phyloP scores from a whole-genome alignment of 78 protist species.

The Paulinella micropora region DNA sequence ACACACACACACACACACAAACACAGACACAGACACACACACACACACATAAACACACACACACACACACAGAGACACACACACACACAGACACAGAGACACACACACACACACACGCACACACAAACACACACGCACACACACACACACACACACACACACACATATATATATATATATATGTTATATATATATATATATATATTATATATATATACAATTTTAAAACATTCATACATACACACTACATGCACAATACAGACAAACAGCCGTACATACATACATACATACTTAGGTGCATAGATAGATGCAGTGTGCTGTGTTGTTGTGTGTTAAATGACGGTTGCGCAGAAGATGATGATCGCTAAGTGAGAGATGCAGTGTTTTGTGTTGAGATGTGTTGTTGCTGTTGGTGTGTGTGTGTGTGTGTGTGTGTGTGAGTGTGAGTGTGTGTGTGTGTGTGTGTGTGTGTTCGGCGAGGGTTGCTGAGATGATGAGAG shows the following conservation, averaged over 20 bases:
- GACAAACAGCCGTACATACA: background rate
- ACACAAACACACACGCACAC: background rate
- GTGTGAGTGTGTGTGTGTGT: no score
- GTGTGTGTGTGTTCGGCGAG: no score
- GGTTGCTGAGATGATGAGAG: no score
- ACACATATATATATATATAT: background rate
- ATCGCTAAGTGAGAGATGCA: conserved; percentile 57
- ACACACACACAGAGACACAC: background rate
- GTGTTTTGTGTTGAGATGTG: no score
- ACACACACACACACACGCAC: background rate
- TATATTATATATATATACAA: background rate
- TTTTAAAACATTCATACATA: background rate
- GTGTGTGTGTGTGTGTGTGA: no score
- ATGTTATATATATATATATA: background rate
- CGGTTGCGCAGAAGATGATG: conserved; percentile 67
- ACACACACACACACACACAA: no score
- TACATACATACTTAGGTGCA: background rate
- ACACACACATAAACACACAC: background rate
- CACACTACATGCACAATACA: background rate
- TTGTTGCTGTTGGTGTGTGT: no score
- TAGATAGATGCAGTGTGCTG: background rate
- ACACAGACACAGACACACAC: no score
- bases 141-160: background rate
- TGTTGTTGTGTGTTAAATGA: conserved; percentile 47
- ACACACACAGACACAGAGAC: background rate